phyloP scores from a whole-genome alignment of 306 rosid genomes.

The Dalbergia cultrata region DNA sequence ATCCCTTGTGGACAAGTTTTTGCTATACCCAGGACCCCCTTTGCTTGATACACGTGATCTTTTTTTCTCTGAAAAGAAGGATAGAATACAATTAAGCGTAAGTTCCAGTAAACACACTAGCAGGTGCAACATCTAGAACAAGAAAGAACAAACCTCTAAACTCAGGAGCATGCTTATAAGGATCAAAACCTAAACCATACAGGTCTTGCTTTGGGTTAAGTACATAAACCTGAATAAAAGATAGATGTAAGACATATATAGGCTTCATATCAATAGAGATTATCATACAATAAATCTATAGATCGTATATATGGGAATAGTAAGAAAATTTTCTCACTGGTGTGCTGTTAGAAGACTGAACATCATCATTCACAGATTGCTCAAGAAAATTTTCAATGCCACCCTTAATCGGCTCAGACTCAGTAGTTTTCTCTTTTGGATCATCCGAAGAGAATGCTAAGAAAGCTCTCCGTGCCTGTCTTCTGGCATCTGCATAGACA shows the following conservation, averaged over 20 bases:
- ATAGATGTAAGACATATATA: slow-evolving; percentile 34
- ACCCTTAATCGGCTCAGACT: slow-evolving; percentile 54
- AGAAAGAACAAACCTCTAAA: slow-evolving; percentile 77
- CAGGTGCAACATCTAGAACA: slow-evolving; percentile 21
- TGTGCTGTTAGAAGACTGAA: slow-evolving; percentile 68
- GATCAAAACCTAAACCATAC: slow-evolving; percentile 97
- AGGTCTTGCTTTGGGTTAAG: slow-evolving; percentile 89
- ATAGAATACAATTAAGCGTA: slow-evolving; percentile 23
- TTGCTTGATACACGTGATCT: slow-evolving; percentile 67
- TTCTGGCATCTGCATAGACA: slow-evolving; percentile 74
- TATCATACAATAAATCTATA: slow-evolving; percentile 23
- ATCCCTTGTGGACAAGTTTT: slow-evolving; percentile 58
- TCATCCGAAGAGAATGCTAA: slow-evolving; percentile 82
- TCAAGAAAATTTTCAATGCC: slow-evolving; percentile 52
- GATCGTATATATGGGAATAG: slow-evolving; percentile 19
- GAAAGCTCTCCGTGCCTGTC: slow-evolving; percentile 94
- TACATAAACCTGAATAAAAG: slow-evolving; percentile 70
- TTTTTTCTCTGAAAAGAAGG: slow-evolving; percentile 67
- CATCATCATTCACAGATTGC: slow-evolving; percentile 62
- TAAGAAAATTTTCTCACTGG: slow-evolving; percentile 66
- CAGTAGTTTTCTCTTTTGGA: slow-evolving; percentile 50
- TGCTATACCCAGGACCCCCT: slow-evolving; percentile 57
- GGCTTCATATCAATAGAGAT: background rate
- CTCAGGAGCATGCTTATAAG: slow-evolving; percentile 96
- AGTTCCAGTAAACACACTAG: slow-evolving; percentile 34